Conservation (phyloP, 768 basidiomycete genomes). For the Lactarius deliciosus region DNA sequence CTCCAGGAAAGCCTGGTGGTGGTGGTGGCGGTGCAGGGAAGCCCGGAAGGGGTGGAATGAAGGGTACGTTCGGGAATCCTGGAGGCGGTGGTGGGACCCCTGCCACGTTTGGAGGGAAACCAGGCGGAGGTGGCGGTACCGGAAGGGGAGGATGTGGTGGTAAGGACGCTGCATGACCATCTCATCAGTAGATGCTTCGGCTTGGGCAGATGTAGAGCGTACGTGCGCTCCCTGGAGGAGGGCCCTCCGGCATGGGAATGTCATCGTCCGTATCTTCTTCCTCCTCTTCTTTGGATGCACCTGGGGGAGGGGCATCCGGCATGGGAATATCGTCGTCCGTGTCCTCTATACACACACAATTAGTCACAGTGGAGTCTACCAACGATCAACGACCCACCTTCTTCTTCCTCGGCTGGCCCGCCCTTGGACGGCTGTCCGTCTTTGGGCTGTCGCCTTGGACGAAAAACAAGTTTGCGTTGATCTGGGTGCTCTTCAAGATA, state of each 20-base stretch:
- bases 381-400: slow-evolving; percentile 34
- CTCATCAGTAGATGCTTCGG: slow-evolving; percentile 29
- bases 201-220: slow-evolving; percentile 32
- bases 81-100: slow-evolving; percentile 25
- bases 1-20: slow-evolving; percentile 31
- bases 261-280: slow-evolving; percentile 49
- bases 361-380: slow-evolving; percentile 5
- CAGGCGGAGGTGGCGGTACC: slow-evolving; percentile 28
- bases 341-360: slow-evolving; percentile 20
- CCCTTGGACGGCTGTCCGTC: slow-evolving; percentile 44
- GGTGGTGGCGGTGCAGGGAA: slow-evolving; percentile 33
- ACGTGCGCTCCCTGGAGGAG: slow-evolving; percentile 44
- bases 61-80: slow-evolving; percentile 15
- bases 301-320: slow-evolving; percentile 65
- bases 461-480: slow-evolving; percentile 81
- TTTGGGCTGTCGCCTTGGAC: slow-evolving; percentile 44
- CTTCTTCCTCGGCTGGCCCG: slow-evolving; percentile 44
- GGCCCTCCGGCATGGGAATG: slow-evolving; percentile 63
- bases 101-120: slow-evolving; percentile 28
- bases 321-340: slow-evolving; percentile 62
- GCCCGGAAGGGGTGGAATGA: slow-evolving; percentile 17
- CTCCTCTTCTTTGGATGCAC: slow-evolving; percentile 29
- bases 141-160: slow-evolving; percentile 31
- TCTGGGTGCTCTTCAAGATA: slow-evolving; percentile 94
- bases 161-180: slow-evolving; percentile 31